These are phyloP conservation scores for Fomitopsis pulvina DNA, from an alignment of 768 basidiomycete genomes.

Conservation along the genomic window DNA sequence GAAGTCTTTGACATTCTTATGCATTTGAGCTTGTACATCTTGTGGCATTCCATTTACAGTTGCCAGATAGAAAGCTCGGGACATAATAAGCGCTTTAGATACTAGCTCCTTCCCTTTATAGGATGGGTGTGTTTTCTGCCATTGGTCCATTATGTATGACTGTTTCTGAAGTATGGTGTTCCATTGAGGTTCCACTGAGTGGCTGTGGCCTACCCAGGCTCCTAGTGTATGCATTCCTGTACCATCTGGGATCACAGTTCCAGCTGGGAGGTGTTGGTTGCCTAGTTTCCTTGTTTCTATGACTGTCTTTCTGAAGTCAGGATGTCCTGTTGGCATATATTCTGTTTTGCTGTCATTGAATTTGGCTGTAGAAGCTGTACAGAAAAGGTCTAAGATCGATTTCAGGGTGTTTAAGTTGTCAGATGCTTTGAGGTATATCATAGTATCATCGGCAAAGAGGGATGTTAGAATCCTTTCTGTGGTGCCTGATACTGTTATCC, in stretches of 20 bases:
- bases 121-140: slow-evolving; percentile 1
- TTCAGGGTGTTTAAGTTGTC: slow-evolving; percentile 24
- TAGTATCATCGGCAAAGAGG: slow-evolving; percentile 26
- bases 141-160: not conserved
- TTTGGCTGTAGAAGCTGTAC: slow-evolving; percentile 30
- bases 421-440: slow-evolving; percentile 19
- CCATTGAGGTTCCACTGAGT: slow-evolving; percentile 5
- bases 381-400: slow-evolving; percentile 32
- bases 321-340: slow-evolving; percentile 28
- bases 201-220: slow-evolving; percentile 14
- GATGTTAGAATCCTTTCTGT: slow-evolving; percentile 8
- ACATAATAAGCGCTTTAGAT: slow-evolving; percentile 10
- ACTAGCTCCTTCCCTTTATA: slow-evolving; percentile 4
- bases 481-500: slow-evolving; percentile 12
- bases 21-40: not conserved
- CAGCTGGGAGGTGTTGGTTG: too few species aligned
- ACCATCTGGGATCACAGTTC: not conserved
- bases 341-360: slow-evolving; percentile 38
- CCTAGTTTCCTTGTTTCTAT: not conserved
- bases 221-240: slow-evolving; percentile 7
- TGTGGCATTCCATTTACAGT: slow-evolving; percentile 21
- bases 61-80: slow-evolving; percentile 4
- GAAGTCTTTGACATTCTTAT: not conserved
- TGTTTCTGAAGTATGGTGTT: slow-evolving; percentile 9
- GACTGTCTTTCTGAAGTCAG: slow-evolving; percentile 9